Base-by-base conservation (phyloP, 2,329 filamentous ascomycete species). In the Dothideomycetidae sp. region DNA sequence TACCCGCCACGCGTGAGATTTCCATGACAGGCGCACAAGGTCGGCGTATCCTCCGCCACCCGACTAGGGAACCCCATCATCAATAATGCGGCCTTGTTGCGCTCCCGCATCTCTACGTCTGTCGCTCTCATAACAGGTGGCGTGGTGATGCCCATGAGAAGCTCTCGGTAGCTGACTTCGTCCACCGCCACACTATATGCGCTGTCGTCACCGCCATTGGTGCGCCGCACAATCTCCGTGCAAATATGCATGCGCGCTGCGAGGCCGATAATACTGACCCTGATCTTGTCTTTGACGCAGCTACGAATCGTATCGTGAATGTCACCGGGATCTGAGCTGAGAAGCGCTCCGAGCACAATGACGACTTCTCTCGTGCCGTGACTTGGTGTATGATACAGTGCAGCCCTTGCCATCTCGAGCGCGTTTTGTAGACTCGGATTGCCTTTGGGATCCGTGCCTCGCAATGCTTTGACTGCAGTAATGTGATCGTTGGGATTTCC, bases 31-130 rank as follows among this genome's bases (percentile, higher is more conserved):
- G 86, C 85, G 56, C 90, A 98, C 44, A 90, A 74, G 42, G 79
- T 85, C 4, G 76, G 70, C 32, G 68, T 65, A 15, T 75, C 68
- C 37, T 83, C 81, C 4, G 90, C 73, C 2, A 80, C 81, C 26
- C 86, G 73, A 4, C 83, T 92, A 0, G 90, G 90, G 52, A 98
- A 98, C 3, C 90, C 90, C 88, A 98, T 98, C 81, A 93, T 92
- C 16, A 98, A 71, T 29, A 98, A 65, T 2, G 70, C 67, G 39
- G 54, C 59, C 51, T 66, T 56, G 50, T 70, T 60, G 47, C 46
- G 48, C n/a, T 29, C 29, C 28, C 29, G 16, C 31, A 33, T 33
- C 12, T 21, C 28, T 36, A 43, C 57, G 36, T 54, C 52, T 11
- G 51, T 53, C 2, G 48, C 43, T n/a, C 81, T 74, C 10, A 85